Base-by-base conservation (phyloP, 108 stramenopile genomes). In the Cylindrotheca fusiformis region DNA sequence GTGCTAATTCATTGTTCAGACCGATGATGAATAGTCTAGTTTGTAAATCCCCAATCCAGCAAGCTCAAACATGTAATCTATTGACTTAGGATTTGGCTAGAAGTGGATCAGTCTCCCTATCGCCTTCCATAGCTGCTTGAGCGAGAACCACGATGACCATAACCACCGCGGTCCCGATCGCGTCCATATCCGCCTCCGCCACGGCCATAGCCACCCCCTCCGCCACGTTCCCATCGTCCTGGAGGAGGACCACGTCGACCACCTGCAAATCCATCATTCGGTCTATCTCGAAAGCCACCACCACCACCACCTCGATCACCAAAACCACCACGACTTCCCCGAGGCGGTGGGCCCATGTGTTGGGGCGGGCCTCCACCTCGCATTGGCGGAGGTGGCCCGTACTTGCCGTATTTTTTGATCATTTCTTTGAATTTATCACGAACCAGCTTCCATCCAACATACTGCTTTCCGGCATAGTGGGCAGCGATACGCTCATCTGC, bases 401-500 rank as follows among this genome's bases (percentile, higher is more conserved):
- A 75, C 52, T 72, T 56, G 17, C 83, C 83, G 44, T 82, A 78
- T 67, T 87, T 83, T 55, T 86, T 54, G 10, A 74, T 32, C 77
- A 95, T 77, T 72, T 87, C 83, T 52, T 78, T 74, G 49, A 83
- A 77, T 56, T 95, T 95, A 55, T 90, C 94, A 19, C 94, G 77
- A n/a, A 91, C 88, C 74, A 90, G 61, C 50, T 95, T 91, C 94
- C 94, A 95, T 20, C 94, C 94, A 0, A 91, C 84, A 60, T 95
- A 95, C 63, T 95, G 94, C 72, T 92, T 95, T 41, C 94, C 94
- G 0, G 94, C 89, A 74, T 90, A 95, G 73, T 95, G 94, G 4
- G 94, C 94, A 2, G 94, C 94, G 60, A 95, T 92, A 14, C 94
- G 75, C 57, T 95, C 94, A 68, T 95, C 94, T 48, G 94, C 94